Conservation (phyloP, 2,329 filamentous ascomycete genomes). For the Stemphylium beticola region DNA sequence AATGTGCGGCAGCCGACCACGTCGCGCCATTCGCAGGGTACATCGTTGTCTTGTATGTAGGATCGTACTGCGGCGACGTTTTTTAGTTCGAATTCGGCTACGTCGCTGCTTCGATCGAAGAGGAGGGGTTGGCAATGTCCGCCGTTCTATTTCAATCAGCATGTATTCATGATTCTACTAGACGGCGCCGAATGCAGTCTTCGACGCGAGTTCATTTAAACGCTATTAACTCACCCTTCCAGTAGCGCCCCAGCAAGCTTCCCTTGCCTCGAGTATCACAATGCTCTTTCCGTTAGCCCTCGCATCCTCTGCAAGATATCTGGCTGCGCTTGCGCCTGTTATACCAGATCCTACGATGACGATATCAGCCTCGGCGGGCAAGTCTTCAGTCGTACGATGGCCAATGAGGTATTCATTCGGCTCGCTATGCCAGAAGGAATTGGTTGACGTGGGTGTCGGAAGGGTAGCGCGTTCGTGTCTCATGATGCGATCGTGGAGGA, state of each 20-base stretch:
- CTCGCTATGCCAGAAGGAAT: conserved; percentile 76
- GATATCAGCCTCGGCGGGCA: conserved; percentile 70
- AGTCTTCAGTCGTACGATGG: conserved; percentile 69
- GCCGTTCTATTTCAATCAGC: conserved; percentile 51
- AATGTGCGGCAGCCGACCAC: conserved; percentile 70
- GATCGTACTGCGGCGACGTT: conserved; percentile 68
- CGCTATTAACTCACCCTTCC: conserved; percentile 65
- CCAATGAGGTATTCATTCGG: conserved; percentile 69
- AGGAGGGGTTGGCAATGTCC: conserved; percentile 76
- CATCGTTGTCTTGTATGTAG: conserved; percentile 62
- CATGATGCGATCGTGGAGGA: conserved; percentile 28
- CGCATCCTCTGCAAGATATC: conserved; percentile 61
- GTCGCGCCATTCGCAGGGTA: conserved; percentile 73
- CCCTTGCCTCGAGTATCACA: conserved; percentile 77
- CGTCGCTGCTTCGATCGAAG: conserved; percentile 64
- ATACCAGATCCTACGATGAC: conserved; percentile 79
- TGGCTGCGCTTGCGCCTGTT: conserved; percentile 74
- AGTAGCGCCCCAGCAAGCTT: conserved; percentile 83
- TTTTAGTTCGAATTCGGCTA: conserved; percentile 74
- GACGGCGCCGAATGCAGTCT: neutral
- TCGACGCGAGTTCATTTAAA: neutral
- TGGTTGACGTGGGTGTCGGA: conserved; percentile 65
- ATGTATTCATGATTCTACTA: neutral
- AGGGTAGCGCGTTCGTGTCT: conserved; percentile 52
- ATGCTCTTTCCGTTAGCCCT: conserved; percentile 58